These are phyloP conservation scores for Amanita thiersii DNA, from an alignment of 768 basidiomycete genomes.

Conservation along the genomic window DNA sequence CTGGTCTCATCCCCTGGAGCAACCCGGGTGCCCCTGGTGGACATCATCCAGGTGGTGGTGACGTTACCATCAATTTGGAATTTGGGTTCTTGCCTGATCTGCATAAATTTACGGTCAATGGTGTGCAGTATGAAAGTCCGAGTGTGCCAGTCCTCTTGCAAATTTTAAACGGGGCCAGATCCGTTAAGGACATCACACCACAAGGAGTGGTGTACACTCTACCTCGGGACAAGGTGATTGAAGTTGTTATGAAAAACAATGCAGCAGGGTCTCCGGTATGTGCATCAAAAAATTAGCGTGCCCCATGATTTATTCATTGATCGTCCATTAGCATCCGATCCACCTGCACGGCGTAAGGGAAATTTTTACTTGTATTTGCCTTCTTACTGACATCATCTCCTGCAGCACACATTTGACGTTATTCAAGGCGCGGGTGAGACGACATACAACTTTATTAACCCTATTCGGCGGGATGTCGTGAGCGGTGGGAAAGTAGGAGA, in stretches of 20 bases:
- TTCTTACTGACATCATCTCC: slow-evolving; percentile 10
- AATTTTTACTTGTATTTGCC: neutral
- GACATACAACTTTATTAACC: slow-evolving; percentile 40
- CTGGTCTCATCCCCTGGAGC: slow-evolving; percentile 22
- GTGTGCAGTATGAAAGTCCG: slow-evolving; percentile 23
- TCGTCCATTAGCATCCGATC: slow-evolving; percentile 28
- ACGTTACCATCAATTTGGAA: slow-evolving; percentile 26
- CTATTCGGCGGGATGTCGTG: slow-evolving; percentile 34
- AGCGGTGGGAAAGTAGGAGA: slow-evolving; percentile 21
- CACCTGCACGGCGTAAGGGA: slow-evolving; percentile 38
- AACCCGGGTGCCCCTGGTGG: slow-evolving; percentile 28
- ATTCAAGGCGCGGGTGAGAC: slow-evolving; percentile 31
- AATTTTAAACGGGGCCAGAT: slow-evolving; percentile 36
- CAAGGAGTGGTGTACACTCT: slow-evolving; percentile 33
- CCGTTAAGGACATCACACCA: slow-evolving; percentile 30
- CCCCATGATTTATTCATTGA: neutral
- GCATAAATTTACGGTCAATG: slow-evolving; percentile 18
- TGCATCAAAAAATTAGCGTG: neutral
- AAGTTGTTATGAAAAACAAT: slow-evolving; percentile 33
- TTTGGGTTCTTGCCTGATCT: slow-evolving; percentile 17
- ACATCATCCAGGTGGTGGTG: slow-evolving; percentile 28
- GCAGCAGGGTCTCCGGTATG: slow-evolving; percentile 18
- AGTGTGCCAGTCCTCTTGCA: slow-evolving; percentile 40
- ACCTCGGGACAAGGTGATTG: slow-evolving; percentile 38
- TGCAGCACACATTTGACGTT: slow-evolving; percentile 30